These are phyloP conservation scores for Neolentinus lepideus DNA, from an alignment of 1,284 basidiomycete species.

Conservation along the genomic window DNA sequence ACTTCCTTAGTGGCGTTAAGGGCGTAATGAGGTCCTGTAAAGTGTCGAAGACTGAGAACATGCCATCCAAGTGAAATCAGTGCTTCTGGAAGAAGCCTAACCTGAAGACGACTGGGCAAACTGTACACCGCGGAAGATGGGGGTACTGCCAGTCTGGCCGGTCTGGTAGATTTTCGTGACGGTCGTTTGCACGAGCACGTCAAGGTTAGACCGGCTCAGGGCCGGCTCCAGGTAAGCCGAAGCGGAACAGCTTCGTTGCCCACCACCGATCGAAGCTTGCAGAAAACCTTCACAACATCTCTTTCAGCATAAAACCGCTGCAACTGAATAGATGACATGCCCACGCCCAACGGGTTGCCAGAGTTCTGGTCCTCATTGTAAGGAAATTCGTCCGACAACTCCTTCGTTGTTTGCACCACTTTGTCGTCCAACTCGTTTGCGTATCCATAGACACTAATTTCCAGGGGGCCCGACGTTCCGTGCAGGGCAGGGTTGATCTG, in stretches of 20 bases:
- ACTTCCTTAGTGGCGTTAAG: conserved; percentile 16
- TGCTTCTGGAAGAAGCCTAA: conserved; percentile 1
- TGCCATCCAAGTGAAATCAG: neutral
- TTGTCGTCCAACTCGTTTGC: conserved; percentile 6
- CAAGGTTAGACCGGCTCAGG: conserved; percentile 16
- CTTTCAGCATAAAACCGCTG: neutral
- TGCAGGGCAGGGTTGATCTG: conserved; percentile 14
- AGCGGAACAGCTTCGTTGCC: conserved; percentile 12
- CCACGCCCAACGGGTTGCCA: conserved; percentile 14
- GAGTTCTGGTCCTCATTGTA: conserved; percentile 16
- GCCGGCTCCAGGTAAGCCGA: conserved; percentile 14
- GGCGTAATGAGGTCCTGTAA: neutral
- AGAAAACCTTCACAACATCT: conserved; percentile 7
- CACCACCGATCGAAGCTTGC: conserved; percentile 11
- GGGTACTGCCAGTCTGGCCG: conserved; percentile 4
- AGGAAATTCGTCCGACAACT: conserved; percentile 9
- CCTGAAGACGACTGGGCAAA: conserved; percentile 9
- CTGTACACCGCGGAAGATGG: conserved; percentile 9
- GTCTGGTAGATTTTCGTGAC: conserved; percentile 19
- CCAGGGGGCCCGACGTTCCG: conserved; percentile 12
- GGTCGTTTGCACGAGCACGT: conserved; percentile 23
- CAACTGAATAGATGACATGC: conserved; percentile 9
- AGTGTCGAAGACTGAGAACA: neutral
- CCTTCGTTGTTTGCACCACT: conserved; percentile 9
- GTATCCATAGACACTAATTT: conserved; percentile 11